phyloP scores from a whole-genome alignment of 106 monocot species.

The Dactylorhiza incarnata region DNA sequence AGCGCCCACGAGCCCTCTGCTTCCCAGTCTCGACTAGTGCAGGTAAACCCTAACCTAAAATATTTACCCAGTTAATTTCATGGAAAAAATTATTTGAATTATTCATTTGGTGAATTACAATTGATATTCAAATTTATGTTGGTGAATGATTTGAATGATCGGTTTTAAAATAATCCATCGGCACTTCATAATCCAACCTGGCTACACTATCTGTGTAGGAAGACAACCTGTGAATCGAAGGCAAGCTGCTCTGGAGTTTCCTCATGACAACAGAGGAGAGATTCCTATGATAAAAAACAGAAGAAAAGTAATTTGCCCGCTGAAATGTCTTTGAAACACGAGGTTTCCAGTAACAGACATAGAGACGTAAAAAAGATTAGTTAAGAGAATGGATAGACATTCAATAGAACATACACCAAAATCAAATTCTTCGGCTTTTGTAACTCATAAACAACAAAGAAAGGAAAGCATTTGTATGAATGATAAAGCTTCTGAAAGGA shows the following conservation, averaged over 20 bases:
- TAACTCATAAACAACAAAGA: background rate
- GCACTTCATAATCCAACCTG: background rate
- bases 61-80: no score
- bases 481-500: background rate
- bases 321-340: background rate
- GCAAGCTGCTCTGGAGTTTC: conserved; percentile 5
- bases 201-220: background rate
- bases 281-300: background rate
- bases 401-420: background rate
- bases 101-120: no score
- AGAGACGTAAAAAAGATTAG: background rate
- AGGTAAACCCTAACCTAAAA: no score
- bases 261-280: background rate
- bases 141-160: no score
- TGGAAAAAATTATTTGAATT: no score
- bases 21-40: no score
- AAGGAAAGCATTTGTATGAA: background rate
- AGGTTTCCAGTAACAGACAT: background rate
- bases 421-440: background rate
- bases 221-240: background rate
- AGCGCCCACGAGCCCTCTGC: no score
- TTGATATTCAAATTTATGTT: no score
- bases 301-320: background rate
- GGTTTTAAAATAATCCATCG: no score
- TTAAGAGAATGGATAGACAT: conserved; percentile 7